phyloP scores from a whole-genome alignment of 805 yeast genomes.

The Alloascoidea africana region DNA sequence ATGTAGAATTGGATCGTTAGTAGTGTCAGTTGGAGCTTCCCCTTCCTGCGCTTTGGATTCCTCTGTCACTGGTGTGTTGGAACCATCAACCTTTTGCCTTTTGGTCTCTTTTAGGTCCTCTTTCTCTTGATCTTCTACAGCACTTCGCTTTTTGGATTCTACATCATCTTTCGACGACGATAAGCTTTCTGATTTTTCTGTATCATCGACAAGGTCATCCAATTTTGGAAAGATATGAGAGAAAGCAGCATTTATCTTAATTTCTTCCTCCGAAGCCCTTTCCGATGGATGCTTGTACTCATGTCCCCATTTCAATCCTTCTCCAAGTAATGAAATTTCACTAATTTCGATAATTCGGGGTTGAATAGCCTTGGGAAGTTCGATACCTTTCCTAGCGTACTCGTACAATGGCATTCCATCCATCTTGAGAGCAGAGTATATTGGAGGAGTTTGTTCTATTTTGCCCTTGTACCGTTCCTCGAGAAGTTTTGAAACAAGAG shows the following conservation, averaged over 20 bases:
- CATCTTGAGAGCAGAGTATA: conserved; percentile 87
- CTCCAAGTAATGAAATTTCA: conserved; percentile 35
- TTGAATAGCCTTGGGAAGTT: conserved; percentile 74
- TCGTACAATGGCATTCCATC: conserved; percentile 90
- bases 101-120: conserved; percentile 25
- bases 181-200: conserved; percentile 19
- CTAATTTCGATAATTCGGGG: conserved; percentile 54
- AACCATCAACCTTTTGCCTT: conserved; percentile 21
- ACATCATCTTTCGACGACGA: conserved; percentile 14
- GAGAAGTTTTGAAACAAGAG: conserved; percentile 31
- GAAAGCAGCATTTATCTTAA: conserved; percentile 3
- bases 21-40: conserved; percentile 31
- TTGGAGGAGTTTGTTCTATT: conserved; percentile 84
- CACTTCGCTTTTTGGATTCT: conserved; percentile 7
- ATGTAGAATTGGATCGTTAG: conserved; percentile 32
- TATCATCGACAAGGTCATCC: conserved; percentile 31
- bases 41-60: conserved; percentile 21
- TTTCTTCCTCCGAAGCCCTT: conserved; percentile 19
- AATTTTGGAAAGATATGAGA: conserved; percentile 25
- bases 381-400: conserved; percentile 78
- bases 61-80: conserved; percentile 22
- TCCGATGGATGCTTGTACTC: conserved; percentile 24
- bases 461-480: conserved; percentile 68
- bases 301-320: conserved; percentile 40
- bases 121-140: conserved; percentile 30